Base-by-base conservation (phyloP, 805 yeast species). In the Pichia pseudocactophila region DNA sequence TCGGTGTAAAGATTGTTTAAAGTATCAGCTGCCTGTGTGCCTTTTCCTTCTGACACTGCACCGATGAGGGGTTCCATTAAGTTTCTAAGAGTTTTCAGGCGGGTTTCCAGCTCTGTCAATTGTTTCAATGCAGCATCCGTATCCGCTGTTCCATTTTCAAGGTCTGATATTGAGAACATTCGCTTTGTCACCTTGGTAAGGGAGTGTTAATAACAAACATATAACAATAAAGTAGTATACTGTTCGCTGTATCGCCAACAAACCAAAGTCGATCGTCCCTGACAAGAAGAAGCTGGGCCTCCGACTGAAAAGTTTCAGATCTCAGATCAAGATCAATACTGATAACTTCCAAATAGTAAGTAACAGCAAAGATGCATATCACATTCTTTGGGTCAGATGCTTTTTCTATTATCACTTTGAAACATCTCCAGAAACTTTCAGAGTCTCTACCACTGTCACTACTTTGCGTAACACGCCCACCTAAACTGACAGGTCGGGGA, bases 301-400 rank as follows among this genome's bases (percentile, higher is more conserved):
- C 25, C 25, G 8, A 22, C 25, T 22, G 25, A 22, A 22, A 22
- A 22, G 25, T 22, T 22, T 22, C 25, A 22, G 25, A 22, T 22
- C 25, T 8, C 25, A 22, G 25, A 22, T 22, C 25, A 22, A 22
- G 25, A 6, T 22, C 7, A 22, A 22, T 11, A 26, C 28, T 26
- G 11, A 11, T 9, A 11, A 26, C 28, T 9, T 11, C 11, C 8
- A 8, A 26, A 8, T 11, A 26, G 11, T 26, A 8, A 32, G 16
- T 11, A 37, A 9, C 27, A 18, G 12, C 7, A 6, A 34, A 28
- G 39, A 41, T 59, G 20, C 46, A 50, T 30, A 58, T 85, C 9
- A 84, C 87, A 1, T 83, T 76, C 54, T 86, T 86, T 58, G 96
- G 96, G 0, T 74, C 88, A 1, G 96, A 86, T 55, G 59, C 58